Percentiles rank a stretch among this genome's conserved stretches.
These are phyloP conservation scores for Scheffersomyces illinoinensis DNA, from an alignment of 1,139 yeast species.

Conservation along the genomic window DNA sequence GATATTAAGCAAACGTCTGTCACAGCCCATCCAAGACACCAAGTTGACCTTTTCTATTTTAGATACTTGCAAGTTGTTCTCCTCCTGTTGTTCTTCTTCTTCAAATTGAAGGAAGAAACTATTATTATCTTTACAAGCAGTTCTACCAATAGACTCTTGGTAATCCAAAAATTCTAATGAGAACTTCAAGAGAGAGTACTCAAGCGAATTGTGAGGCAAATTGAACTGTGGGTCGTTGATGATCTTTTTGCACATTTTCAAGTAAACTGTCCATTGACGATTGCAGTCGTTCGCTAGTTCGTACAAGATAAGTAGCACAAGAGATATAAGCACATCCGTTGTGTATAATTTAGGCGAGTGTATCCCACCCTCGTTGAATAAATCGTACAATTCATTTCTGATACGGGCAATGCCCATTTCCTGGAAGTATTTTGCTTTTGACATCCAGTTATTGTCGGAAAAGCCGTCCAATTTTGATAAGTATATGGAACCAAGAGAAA, in stretches of 20 bases:
- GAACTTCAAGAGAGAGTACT: slow-evolving; percentile 22
- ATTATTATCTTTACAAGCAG: slow-evolving; percentile 32
- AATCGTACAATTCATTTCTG: not conserved
- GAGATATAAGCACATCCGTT: slow-evolving; percentile 22
- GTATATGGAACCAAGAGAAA: slow-evolving; percentile 28
- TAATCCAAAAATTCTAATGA: slow-evolving; percentile 29
- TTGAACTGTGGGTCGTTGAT: slow-evolving; percentile 17
- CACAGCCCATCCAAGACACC: slow-evolving; percentile 32
- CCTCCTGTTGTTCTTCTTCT: slow-evolving; percentile 9
- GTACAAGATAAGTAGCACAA: slow-evolving; percentile 25
- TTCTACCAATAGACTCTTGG: slow-evolving; percentile 34
- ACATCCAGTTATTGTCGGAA: slow-evolving; percentile 17
- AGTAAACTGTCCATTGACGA: slow-evolving; percentile 24
- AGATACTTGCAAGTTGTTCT: not conserved
- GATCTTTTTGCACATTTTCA: slow-evolving; percentile 21
- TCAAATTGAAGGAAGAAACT: slow-evolving; percentile 21
- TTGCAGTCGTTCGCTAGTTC: slow-evolving; percentile 32
- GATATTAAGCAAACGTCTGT: slow-evolving; percentile 22
- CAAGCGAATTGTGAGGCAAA: slow-evolving; percentile 17
- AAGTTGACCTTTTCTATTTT: slow-evolving; percentile 8
- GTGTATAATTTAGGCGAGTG: slow-evolving; percentile 3
- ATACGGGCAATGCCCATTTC: slow-evolving; percentile 14
- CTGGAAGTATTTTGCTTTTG: slow-evolving; percentile 18
- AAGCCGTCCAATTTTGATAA: slow-evolving; percentile 18
- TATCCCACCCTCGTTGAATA: not conserved